Evolutionary conservation across 768 basidiomycete species (phyloP), one percentile per base, ranked within the genome.

Genomic region (Omphalotus guepiniiformis): DNA sequence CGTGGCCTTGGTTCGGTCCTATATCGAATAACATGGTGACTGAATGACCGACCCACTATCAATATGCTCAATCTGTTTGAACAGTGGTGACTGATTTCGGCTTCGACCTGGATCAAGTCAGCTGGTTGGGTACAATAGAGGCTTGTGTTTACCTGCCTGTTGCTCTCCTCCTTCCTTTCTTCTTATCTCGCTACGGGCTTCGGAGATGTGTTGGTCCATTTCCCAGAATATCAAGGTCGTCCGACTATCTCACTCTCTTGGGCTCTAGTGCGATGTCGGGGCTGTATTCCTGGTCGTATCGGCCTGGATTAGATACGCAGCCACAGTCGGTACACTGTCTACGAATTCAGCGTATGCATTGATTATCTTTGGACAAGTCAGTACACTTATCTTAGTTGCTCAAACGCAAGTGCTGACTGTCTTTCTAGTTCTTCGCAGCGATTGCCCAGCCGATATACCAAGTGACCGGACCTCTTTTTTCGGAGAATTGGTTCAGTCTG

Each of bases 1-100:
- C 75, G 6, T 82, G 80, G 78, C 75, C 85, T 3, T 93, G 88
- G 88, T 93, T 92, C 56, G 88, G 89, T 3, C 86, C 90, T 3
- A 91, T 93, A 45, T 70, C 89, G 0, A 81, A 80, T 34, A 61
- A 82, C 55, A 71, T 88, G 89, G 39, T 35, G 71, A 51, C 11
- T 47, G n/a, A 26, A 28, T 25, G 35, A 35, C 39, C 26, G 16
- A 25, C 30, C 16, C 27, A 22, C 42, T 9, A 15, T 29, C 16
- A 18, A 34, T 13, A 3, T 13, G 16, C 9, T 26, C 34, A 6
- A 15, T 18, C 16, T 4, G 11, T 22, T 34, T 51, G n/a, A 35
- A 26, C 52, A 89, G 86, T 76, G 55, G 74, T 78, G 9, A 54
- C 57, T 3, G 80, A 86, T 29, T 89, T 90, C 54, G 66, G 70